phyloP scores from a whole-genome alignment of 495 filamentous ascomycete genomes.

The Aspergillus funiculosus region DNA sequence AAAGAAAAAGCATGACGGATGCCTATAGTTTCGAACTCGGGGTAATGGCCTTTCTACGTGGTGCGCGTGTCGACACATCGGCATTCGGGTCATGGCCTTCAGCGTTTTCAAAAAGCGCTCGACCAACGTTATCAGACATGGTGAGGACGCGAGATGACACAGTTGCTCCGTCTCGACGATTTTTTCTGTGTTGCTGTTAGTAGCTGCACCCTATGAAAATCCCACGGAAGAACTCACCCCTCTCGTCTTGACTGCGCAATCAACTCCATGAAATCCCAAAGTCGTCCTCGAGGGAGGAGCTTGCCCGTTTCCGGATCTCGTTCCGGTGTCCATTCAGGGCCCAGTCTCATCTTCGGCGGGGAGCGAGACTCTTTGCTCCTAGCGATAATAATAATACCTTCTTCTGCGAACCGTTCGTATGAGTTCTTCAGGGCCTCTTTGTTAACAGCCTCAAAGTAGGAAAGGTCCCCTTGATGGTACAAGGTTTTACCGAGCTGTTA shows the following conservation, averaged over 20 bases:
- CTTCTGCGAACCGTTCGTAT: constrained; percentile 80
- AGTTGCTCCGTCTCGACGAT: constrained; percentile 83
- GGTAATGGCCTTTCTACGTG: constrained; percentile 35
- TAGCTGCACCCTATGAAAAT: background rate
- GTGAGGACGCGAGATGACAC: constrained; percentile 76
- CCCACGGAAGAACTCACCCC: constrained; percentile 47
- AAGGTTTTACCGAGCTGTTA: constrained; percentile 87
- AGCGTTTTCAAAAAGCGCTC: constrained; percentile 41
- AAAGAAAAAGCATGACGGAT: background rate
- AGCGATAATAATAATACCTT: constrained; percentile 73
- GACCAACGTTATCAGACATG: constrained; percentile 60
- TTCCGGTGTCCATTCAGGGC: constrained; percentile 70
- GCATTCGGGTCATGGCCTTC: constrained; percentile 24
- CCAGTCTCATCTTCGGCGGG: constrained; percentile 56
- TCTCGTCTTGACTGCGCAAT: constrained; percentile 79
- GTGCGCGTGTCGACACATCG: constrained; percentile 34
- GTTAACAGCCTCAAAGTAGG: constrained; percentile 97
- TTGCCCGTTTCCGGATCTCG: constrained; percentile 55
- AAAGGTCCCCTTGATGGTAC: constrained; percentile 94
- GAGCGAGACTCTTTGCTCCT: constrained; percentile 54
- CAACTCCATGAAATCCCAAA: constrained; percentile 87
- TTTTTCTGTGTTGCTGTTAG: constrained; percentile 52
- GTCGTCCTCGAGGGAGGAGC: constrained; percentile 60
- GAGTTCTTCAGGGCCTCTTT: constrained; percentile 94
- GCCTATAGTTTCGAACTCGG: constrained; percentile 32